Conservation (phyloP, 345 rosid species). For the Trapa bicornis region DNA sequence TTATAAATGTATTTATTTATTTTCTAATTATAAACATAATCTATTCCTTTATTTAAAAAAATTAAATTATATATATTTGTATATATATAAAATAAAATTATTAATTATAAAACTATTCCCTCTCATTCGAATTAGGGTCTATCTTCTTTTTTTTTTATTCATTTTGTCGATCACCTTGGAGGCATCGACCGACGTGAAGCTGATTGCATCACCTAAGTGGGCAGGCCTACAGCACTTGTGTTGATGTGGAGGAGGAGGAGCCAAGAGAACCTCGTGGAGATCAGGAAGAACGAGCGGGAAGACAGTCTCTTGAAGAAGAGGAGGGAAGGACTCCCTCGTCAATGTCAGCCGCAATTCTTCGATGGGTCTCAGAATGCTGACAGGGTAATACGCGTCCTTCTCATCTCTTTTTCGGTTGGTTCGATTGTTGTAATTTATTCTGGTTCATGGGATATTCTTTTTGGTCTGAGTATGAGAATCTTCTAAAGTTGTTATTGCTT, state of each 20-base stretch:
- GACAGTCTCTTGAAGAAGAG: slow-evolving; percentile 64
- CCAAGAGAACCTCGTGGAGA: slow-evolving; percentile 72
- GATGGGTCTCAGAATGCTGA: slow-evolving; percentile 37
- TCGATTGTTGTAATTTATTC: neutral
- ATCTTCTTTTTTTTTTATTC: too few relatives aligned
- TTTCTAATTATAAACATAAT: too few relatives aligned
- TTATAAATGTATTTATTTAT: too few relatives aligned
- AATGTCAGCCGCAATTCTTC: slow-evolving; percentile 30
- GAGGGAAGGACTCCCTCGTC: slow-evolving; percentile 49
- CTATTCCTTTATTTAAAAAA: too few relatives aligned
- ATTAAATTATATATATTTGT: neutral
- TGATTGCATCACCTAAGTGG: slow-evolving; percentile 22
- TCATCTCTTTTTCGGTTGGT: neutral
- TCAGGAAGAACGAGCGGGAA: slow-evolving; percentile 62
- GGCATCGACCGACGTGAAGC: neutral
- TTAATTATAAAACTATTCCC: too few relatives aligned
- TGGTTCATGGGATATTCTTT: neutral
- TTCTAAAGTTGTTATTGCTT: neutral
- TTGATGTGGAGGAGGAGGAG: slow-evolving; percentile 72
- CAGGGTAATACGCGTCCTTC: slow-evolving; percentile 27
- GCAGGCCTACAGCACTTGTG: slow-evolving; percentile 61
- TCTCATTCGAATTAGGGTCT: too few relatives aligned
- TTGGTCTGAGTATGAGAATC: neutral
- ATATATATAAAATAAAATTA: neutral
- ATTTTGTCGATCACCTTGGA: slow-evolving; percentile 5